A percentile compares a stretch with the other conserved stretches of the same genome.
phyloP scores from a whole-genome alignment of 331 rosid species.

The Rosa hybrid region DNA sequence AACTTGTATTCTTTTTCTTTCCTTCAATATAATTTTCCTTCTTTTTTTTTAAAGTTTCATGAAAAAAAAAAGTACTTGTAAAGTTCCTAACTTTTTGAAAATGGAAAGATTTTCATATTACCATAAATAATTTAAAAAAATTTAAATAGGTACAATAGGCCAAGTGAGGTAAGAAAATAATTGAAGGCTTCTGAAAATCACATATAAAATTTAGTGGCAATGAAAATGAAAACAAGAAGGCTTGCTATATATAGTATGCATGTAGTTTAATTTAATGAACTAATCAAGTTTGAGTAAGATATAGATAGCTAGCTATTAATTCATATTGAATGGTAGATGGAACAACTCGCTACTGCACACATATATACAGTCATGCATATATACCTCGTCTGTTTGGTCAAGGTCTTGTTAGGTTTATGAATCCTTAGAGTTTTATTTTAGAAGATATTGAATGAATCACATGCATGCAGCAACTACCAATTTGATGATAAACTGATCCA shows the following conservation, averaged over 20 bases:
- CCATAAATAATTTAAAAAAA: no score
- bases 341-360: not conserved
- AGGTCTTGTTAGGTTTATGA: not conserved
- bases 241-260: not conserved
- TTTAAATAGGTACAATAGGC: no score
- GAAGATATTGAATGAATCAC: not conserved
- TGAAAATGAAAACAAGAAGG: no score
- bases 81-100: no score
- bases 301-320: not conserved
- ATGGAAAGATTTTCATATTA: no score
- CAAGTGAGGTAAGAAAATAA: no score
- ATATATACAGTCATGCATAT: not conserved
- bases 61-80: no score
- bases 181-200: not conserved
- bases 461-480: conserved; percentile 21
- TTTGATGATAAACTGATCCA: not conserved
- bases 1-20: no score
- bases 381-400: not conserved
- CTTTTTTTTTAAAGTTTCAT: no score
- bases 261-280: not conserved
- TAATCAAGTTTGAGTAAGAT: not conserved
- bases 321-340: conserved; percentile 22
- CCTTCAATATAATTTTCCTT: no score
- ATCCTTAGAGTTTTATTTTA: not conserved
- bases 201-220: no score